phyloP scores from a whole-genome alignment of 352 stramenopile genomes.

The Globisporangium alternatum region DNA sequence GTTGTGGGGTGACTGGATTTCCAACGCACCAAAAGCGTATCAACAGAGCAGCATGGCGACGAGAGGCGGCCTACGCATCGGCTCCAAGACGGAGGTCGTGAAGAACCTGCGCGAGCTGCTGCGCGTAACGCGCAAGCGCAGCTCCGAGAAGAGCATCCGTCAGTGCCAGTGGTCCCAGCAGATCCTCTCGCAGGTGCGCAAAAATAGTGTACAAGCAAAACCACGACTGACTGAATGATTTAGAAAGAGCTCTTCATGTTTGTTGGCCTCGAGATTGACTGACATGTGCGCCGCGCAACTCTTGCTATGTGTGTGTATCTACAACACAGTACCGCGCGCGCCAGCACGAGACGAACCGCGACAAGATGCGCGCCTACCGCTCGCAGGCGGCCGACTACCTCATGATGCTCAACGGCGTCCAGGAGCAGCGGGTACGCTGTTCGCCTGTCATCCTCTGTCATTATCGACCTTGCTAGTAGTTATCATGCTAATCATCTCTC shows the following conservation, averaged over 20 bases:
- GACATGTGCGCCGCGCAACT: background rate
- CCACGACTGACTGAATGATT: background rate
- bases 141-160: slow-evolving; percentile 38
- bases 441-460: background rate
- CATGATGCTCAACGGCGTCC: slow-evolving; percentile 61
- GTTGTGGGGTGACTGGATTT: too few relatives aligned
- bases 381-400: slow-evolving; percentile 68
- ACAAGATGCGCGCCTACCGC: slow-evolving; percentile 70
- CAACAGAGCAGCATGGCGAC: slow-evolving; percentile 41
- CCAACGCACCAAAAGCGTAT: background rate
- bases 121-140: slow-evolving; percentile 59
- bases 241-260: slow-evolving; percentile 7
- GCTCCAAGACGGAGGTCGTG: slow-evolving; percentile 77
- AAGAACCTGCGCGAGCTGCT: slow-evolving; percentile 76
- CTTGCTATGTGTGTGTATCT: slow-evolving; percentile 1
- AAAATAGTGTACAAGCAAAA: background rate
- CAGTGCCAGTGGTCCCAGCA: slow-evolving; percentile 72
- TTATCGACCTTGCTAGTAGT: background rate
- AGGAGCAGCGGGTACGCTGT: slow-evolving; percentile 66
- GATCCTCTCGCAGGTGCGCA: slow-evolving; percentile 61
- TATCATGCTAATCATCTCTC: background rate
- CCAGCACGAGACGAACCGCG: slow-evolving; percentile 72
- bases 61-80: slow-evolving; percentile 58
- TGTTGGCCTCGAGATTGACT: slow-evolving; percentile 4
- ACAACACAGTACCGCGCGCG: slow-evolving; percentile 54